Percentiles rank a stretch among this genome's conserved stretches.
Evolutionary conservation across 2,329 filamentous ascomycete genomes (phyloP).

Genomic region (Metarhizium sp.): DNA sequence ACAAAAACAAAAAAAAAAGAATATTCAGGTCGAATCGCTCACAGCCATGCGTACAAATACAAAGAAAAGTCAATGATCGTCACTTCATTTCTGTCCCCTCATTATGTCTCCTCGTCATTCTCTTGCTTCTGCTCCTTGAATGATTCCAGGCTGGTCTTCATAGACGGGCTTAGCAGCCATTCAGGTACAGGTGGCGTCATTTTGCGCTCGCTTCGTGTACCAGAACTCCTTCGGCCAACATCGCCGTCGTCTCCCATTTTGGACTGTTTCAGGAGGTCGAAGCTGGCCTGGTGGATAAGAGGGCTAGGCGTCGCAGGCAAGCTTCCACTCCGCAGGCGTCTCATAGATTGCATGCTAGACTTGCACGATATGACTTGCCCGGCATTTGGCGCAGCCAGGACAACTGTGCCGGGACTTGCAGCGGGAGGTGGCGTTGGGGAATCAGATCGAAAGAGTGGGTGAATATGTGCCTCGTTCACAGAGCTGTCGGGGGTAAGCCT

Average conservation of each 20-base stretch:
- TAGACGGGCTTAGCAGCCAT: slow-evolving; percentile 48
- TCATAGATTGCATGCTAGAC: slow-evolving; percentile 39
- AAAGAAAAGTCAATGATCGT: neutral
- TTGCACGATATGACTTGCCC: slow-evolving; percentile 53
- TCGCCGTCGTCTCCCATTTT: neutral
- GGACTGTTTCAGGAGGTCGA: slow-evolving; percentile 23
- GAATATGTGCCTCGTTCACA: slow-evolving; percentile 58
- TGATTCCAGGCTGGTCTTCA: slow-evolving; percentile 29
- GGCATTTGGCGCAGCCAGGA: slow-evolving; percentile 60
- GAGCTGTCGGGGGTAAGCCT: slow-evolving; percentile 14
- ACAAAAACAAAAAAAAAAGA: neutral
- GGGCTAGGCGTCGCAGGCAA: slow-evolving; percentile 35
- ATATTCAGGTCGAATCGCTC: slow-evolving; percentile 1
- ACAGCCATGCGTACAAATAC: neutral
- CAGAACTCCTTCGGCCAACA: neutral
- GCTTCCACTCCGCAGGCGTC: slow-evolving; percentile 47
- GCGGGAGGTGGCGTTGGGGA: slow-evolving; percentile 57
- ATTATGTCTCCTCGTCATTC: neutral
- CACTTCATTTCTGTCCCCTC: neutral
- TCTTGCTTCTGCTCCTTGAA: slow-evolving; percentile 1
- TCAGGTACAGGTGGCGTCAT: slow-evolving; percentile 54
- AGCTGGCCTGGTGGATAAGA: slow-evolving; percentile 38
- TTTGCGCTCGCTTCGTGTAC: slow-evolving; percentile 26
- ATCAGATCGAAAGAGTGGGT: slow-evolving; percentile 68
- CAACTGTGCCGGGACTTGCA: slow-evolving; percentile 59